Conservation (phyloP, 768 basidiomycete genomes). For the Tubosaeta sp. region DNA sequence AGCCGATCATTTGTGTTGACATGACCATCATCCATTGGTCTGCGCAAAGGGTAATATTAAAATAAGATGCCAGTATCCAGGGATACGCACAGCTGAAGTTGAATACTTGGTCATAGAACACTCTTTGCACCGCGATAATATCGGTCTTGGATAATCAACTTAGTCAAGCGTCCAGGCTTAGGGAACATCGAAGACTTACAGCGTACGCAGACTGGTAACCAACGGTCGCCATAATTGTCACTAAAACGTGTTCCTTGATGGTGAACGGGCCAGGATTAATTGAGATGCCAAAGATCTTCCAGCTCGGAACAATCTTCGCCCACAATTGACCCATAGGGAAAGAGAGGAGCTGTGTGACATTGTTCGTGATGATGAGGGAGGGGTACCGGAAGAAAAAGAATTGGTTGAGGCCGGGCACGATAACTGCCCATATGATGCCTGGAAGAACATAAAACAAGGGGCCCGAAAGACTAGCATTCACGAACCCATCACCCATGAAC, state of each 20-base stretch:
- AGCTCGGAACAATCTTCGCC: constrained; percentile 50
- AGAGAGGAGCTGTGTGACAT: constrained; percentile 70
- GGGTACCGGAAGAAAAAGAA: constrained; percentile 76
- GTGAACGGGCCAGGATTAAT: constrained; percentile 77
- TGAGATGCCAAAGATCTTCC: constrained; percentile 51
- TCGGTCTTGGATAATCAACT: constrained; percentile 43
- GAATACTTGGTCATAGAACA: constrained; percentile 59
- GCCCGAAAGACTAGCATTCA: not conserved
- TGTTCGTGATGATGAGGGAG: constrained; percentile 36
- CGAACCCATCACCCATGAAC: constrained; percentile 55
- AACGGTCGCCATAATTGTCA: constrained; percentile 64
- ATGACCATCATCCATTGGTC: constrained; percentile 61
- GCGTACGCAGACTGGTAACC: constrained; percentile 28
- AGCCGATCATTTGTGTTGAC: constrained; percentile 71
- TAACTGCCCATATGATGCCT: constrained; percentile 48
- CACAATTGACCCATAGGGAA: constrained; percentile 66
- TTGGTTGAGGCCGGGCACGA: constrained; percentile 73
- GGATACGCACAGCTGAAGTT: constrained; percentile 43
- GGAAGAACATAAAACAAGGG: not conserved
- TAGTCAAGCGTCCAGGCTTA: not conserved
- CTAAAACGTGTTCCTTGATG: constrained; percentile 71
- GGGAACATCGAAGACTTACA: constrained; percentile 6
- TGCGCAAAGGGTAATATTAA: constrained; percentile 12
- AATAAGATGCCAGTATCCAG: not conserved
- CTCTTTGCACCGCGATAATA: constrained; percentile 67